Evolutionary conservation across 805 yeast genomes (phyloP), one percentile per base, ranked within the genome.

Genomic region (Saccharomycopsis microspora): DNA sequence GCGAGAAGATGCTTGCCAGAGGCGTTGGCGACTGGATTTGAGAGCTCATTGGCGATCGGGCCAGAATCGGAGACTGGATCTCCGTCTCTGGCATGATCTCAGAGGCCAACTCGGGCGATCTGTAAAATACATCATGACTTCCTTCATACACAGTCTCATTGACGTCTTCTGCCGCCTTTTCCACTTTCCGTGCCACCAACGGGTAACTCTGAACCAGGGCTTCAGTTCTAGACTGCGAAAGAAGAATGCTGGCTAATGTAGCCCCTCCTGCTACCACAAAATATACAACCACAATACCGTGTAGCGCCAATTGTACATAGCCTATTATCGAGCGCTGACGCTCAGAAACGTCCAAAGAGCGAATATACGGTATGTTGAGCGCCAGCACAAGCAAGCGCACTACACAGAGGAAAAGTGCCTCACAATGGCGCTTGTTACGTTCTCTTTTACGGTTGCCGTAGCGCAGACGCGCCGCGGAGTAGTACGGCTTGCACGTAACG

Each of bases 331-430:
- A 66, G 43, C 76, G 57, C 0, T 55, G 48, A 3, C 58, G 54
- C 48, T 71, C 78, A n/a, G 64, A 56, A 2, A 64, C 50, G 10
- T 60, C 53, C 39, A 76, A 53, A 19, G 58, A 55, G 5, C 57
- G 54, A 33, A 75, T 62, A 48, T 63, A 73, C 1, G 78, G 71
- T 5, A 75, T 60, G 46, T 71, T 69, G 41, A 76, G 54, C 6
- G 68, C 39, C 0, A 75, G 60, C 27, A 69, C 66, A 1, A 71
- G 30, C 3, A 72, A 54, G 43, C 67, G 65, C 1, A 73, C 69
- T 4, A 62, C 41, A 3, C 69, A 68, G 5, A 69, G 55, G 31
- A 67, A 57, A 53, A 70, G 19, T n/a, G 48, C 45, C 45, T 29
- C 40, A 50, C 9, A 30, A 32, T 27, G 11, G 33, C 11, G 34